Conservation (phyloP, 1,139 yeast species). For the Blastobotrys petasosporus region DNA sequence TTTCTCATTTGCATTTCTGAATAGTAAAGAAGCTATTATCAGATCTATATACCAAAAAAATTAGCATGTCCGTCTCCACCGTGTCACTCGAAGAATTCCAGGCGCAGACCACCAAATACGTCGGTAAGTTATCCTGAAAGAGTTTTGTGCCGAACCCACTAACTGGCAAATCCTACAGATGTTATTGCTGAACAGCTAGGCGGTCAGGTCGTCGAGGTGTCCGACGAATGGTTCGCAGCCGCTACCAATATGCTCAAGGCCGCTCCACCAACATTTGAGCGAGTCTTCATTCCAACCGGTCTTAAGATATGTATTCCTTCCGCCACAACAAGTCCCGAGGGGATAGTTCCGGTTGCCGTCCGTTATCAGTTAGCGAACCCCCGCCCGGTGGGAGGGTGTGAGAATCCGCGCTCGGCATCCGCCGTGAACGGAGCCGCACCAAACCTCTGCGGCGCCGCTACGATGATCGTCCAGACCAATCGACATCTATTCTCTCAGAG, state of each 20-base stretch:
- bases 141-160: slow-evolving; percentile 22
- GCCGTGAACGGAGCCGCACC: too few relatives aligned
- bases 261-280: slow-evolving; percentile 69
- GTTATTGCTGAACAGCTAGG: slow-evolving; percentile 83
- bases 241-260: slow-evolving; percentile 87
- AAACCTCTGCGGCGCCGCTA: too few relatives aligned
- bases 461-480: too few relatives aligned
- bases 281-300: slow-evolving; percentile 73
- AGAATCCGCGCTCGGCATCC: too few relatives aligned
- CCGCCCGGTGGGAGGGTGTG: too few relatives aligned
- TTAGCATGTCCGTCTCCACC: slow-evolving; percentile 7
- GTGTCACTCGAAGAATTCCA: slow-evolving; percentile 7
- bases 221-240: slow-evolving; percentile 94
- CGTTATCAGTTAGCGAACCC: too few relatives aligned
- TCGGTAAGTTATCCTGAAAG: neutral
- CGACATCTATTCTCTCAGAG: too few relatives aligned
- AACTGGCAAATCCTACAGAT: slow-evolving; percentile 35
- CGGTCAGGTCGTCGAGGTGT: slow-evolving; percentile 58
- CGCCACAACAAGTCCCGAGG: too few relatives aligned
- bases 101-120: slow-evolving; percentile 4
- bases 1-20: too few relatives aligned
- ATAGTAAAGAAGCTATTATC: too few relatives aligned
- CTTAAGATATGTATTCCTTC: slow-evolving; percentile 28
- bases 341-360: too few relatives aligned
- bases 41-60: too few relatives aligned